Evolutionary conservation across 345 rosid genomes (phyloP), one percentile per base, ranked within the genome.

Genomic region (Corchorus olitorius): DNA sequence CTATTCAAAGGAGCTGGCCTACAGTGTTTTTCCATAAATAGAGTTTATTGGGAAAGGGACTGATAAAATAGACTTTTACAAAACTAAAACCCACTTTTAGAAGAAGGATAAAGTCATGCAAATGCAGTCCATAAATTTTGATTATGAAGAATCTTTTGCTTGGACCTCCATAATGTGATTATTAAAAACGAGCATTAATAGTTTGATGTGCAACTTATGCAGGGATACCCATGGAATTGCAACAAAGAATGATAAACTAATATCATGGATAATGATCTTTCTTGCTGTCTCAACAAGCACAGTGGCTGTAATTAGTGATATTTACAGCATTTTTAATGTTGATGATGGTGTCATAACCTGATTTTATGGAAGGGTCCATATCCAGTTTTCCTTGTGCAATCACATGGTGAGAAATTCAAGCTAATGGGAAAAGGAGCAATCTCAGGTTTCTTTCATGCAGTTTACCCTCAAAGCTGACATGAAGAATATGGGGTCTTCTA

Each of bases 231-330:
- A 84, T 55, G 86, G 90, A 72, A 85, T 86, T 43, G 86, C 91
- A 48, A 87, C 89, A 6, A 85, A 79, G 85, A 84, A 77, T 10
- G 93, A 89, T 80, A 86, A 72, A 77, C 12, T 81, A 64, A 75
- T 75, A 48, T 84, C 92, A 13, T 89, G 90, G 91, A n/a, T 89
- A 35, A 86, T 89, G 94, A 83, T 91, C 63, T 4, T 81, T 19
- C 76, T 89, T 76, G 87, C 92, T 8, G 77, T 85, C 66, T 80
- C 87, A n/a, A 86, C 88, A 3, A 91, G 94, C 81, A 80, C 77
- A 4, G 88, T 81, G 68, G 90, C 95, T 41, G 79, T 91, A n/a
- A 82, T 79, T n/a, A 91, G 87, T 60, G 91, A 89, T 41, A 79
- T 87, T 12, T 86, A 85, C 65, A 77, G 88, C 80, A 48, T 86